Base-by-base conservation (phyloP, 2,329 filamentous ascomycete species). In the Pseudocercospora pini-densiflorae region DNA sequence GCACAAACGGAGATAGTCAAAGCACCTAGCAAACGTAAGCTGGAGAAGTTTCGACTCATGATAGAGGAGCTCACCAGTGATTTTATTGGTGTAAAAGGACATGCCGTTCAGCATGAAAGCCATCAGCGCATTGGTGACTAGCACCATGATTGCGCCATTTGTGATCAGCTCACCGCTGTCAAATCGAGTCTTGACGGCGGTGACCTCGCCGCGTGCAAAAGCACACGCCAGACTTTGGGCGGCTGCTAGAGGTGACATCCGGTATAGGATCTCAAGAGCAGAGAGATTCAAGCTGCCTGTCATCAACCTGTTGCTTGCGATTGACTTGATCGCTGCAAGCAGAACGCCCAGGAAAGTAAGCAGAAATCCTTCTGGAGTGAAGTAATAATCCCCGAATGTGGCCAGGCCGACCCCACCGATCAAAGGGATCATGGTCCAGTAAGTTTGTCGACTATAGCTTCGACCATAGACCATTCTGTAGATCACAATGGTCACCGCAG, bases 261-360 rank as follows among this genome's bases (percentile, higher is more conserved):
- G 84, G 72, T 87, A 81, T 24, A 89, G 82, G 27, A 89, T 82
- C 72, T 89, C 87, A 68, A 88, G 81, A 2, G 87, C 83, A 1
- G 85, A 83, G 3, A 89, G 82, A n/a, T 83, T 81, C 29, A 49
- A 14, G 23, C 88, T 81, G 47, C 87, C 87, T 7, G 87, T 89
- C 85, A 89, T 88, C 72, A 89, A 83, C 72, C 86, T 83, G 79
- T 89, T 89, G 54, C 87, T 88, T 29, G 86, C 85, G 45, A 89
- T 85, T 1, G 87, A 89, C 82, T 89, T 89, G 77, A 78, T 69
- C 7, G 78, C 73, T 5, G 76, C 76, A 14, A 78, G 71, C 19
- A 77, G 19, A 21, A 75, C 75, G 7, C 76, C 76, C 81, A 80
- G 68, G 81, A 75, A 71, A 9, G 76, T 78, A 10, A 76, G 66